These are phyloP conservation scores for Polyplosphaeria fusca DNA, from an alignment of 495 filamentous ascomycete genomes.

Conservation along the genomic window DNA sequence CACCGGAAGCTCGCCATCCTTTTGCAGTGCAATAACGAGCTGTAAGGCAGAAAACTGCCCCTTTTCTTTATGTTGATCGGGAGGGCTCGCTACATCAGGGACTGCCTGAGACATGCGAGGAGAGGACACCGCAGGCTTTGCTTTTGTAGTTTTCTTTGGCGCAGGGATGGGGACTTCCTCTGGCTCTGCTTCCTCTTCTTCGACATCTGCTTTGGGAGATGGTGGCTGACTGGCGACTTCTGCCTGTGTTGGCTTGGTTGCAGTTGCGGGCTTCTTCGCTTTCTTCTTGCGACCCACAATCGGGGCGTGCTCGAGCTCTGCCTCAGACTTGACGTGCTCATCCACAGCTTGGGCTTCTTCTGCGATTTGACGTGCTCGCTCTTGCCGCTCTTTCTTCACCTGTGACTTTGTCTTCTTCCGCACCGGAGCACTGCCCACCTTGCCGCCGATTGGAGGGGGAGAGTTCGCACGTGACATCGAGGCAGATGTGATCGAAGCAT, in stretches of 20 bases:
- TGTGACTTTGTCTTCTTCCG: constrained; percentile 85
- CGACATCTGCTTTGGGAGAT: constrained; percentile 43
- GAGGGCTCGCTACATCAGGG: not conserved
- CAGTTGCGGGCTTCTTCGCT: constrained; percentile 64
- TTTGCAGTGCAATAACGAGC: constrained; percentile 52
- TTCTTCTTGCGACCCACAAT: constrained; percentile 90
- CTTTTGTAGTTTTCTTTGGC: constrained; percentile 3
- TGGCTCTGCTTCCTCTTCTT: constrained; percentile 42
- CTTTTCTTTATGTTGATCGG: constrained; percentile 15
- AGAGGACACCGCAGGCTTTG: constrained; percentile 17
- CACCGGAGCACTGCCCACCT: constrained; percentile 72
- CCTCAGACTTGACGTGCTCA: constrained; percentile 47
- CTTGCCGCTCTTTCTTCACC: constrained; percentile 76
- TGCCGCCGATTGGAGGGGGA: constrained; percentile 57
- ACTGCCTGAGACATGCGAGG: constrained; percentile 8
- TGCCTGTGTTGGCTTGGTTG: constrained; percentile 42
- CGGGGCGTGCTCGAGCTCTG: constrained; percentile 69
- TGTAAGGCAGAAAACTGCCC: constrained; percentile 23
- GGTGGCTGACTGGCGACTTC: constrained; percentile 44
- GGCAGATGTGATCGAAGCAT: constrained; percentile 68
- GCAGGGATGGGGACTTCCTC: constrained; percentile 24
- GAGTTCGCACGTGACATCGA: constrained; percentile 83
- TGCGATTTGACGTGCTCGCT: constrained; percentile 60
- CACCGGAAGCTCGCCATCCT: constrained; percentile 48
- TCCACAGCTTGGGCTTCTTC: constrained; percentile 61